These are phyloP conservation scores for Hypoxylon sp. DNA, from an alignment of 2,329 filamentous ascomycete genomes.

Conservation along the genomic window DNA sequence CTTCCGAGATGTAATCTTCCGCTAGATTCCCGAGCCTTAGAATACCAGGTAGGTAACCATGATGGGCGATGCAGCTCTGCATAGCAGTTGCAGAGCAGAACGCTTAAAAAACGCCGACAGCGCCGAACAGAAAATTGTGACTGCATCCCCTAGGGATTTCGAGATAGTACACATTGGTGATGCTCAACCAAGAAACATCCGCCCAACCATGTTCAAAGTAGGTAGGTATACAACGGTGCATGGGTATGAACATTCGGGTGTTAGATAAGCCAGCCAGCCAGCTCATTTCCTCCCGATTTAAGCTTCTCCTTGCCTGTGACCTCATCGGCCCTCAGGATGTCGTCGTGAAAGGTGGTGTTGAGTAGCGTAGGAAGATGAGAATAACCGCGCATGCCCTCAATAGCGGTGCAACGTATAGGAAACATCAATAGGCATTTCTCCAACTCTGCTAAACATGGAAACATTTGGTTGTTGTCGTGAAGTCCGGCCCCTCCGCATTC, in stretches of 20 bases:
- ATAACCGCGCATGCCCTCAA: conserved; percentile 34
- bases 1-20: conserved; percentile 32
- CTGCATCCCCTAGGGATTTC: conserved; percentile 28
- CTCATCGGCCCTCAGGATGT: conserved; percentile 39
- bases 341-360: conserved; percentile 34
- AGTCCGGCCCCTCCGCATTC: conserved; percentile 30
- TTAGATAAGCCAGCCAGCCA: conserved; percentile 36
- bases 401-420: conserved; percentile 42
- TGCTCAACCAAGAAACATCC: conserved; percentile 36
- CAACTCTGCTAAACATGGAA: conserved; percentile 39
- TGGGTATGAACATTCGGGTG: conserved; percentile 17
- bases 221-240: conserved; percentile 33
- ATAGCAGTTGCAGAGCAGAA: conserved; percentile 23
- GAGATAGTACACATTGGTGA: conserved; percentile 40
- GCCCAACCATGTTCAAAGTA: conserved; percentile 28
- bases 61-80: conserved; percentile 33
- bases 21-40: conserved; percentile 15
- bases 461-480: conserved; percentile 31
- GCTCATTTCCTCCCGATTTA: conserved; percentile 19
- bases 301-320: conserved; percentile 35
- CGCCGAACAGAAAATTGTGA: conserved; percentile 37
- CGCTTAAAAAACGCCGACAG: conserved; percentile 40
- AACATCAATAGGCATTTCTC: conserved; percentile 33
- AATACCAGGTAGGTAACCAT: conserved; percentile 25
- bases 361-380: conserved; percentile 31